A percentile compares a stretch with the other conserved stretches of the same genome.
Conservation (phyloP, 2,329 filamentous ascomycete genomes). For the Thelonectria blattea region DNA sequence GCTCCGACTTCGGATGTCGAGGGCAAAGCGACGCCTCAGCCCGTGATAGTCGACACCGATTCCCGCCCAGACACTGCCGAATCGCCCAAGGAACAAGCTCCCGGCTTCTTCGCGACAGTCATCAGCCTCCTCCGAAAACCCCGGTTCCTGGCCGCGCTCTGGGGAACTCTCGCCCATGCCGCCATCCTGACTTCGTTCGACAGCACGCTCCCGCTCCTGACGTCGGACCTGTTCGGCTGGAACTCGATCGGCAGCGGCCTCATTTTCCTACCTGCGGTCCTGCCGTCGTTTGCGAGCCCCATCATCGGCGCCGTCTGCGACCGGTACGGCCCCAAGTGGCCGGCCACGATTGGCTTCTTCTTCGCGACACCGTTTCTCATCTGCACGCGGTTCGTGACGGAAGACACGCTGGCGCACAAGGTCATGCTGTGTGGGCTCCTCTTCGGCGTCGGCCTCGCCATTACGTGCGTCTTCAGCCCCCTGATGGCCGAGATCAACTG, state of each 20-base stretch:
- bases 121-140: constrained; percentile 39
- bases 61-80: not conserved
- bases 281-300: constrained; percentile 42
- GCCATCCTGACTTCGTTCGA: constrained; percentile 43
- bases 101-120: constrained; percentile 31
- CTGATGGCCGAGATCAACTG: constrained; percentile 47
- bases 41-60: not conserved
- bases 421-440: constrained; percentile 43
- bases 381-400: constrained; percentile 42
- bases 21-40: not conserved
- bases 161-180: constrained; percentile 44
- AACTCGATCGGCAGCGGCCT: constrained; percentile 43
- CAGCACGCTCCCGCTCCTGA: constrained; percentile 43
- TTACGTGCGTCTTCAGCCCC: constrained; percentile 42
- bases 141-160: constrained; percentile 43
- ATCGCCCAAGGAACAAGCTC: constrained; percentile 10
- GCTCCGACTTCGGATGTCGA: constrained; percentile 5
- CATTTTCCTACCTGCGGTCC: constrained; percentile 43
- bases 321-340: constrained; percentile 45
- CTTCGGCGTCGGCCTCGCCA: constrained; percentile 39
- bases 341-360: constrained; percentile 42
- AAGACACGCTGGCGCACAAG: constrained; percentile 40
- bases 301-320: constrained; percentile 41
- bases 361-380: constrained; percentile 43
- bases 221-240: constrained; percentile 41